A percentile compares a stretch with the other conserved stretches of the same genome.
These are phyloP conservation scores for Trichoderma sp. DNA, from an alignment of 2,329 filamentous ascomycete genomes.

Conservation along the genomic window DNA sequence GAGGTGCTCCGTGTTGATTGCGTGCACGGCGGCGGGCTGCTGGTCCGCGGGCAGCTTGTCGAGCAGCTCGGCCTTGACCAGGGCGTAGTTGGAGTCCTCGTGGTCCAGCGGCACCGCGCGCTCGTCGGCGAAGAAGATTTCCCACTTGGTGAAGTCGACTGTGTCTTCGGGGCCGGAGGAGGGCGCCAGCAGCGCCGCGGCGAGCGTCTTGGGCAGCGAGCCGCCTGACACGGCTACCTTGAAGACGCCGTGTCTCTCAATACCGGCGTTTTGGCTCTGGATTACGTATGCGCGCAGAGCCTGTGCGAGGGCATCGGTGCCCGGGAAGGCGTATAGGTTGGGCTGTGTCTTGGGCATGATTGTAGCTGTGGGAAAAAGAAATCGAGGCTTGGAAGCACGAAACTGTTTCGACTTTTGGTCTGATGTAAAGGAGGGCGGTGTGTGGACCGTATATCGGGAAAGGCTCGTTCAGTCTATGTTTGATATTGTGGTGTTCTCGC, in stretches of 20 bases:
- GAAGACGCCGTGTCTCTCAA: conserved; percentile 80
- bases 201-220: conserved; percentile 85
- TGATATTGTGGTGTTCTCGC: neutral
- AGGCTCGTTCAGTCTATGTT: neutral
- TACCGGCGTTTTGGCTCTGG: conserved; percentile 74
- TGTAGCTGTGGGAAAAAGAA: conserved; percentile 25
- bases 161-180: conserved; percentile 57
- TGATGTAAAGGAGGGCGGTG: neutral
- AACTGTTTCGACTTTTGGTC: neutral
- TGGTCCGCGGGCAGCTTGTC: conserved; percentile 76
- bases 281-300: conserved; percentile 82
- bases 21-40: conserved; percentile 69
- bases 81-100: conserved; percentile 88
- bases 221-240: conserved; percentile 93
- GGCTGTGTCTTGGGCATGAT: conserved; percentile 58
- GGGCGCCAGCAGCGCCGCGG: conserved; percentile 72
- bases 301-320: conserved; percentile 67
- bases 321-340: conserved; percentile 79
- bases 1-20: conserved; percentile 67
- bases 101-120: conserved; percentile 90
- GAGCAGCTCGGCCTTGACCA: conserved; percentile 84
- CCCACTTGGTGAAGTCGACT: conserved; percentile 83
- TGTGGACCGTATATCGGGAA: neutral
- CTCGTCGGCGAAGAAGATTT: conserved; percentile 98
- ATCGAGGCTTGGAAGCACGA: too few relatives aligned